A percentile compares a stretch with the other conserved stretches of the same genome.
Conservation (phyloP, 2,329 filamentous ascomycete species). For the Trichoderma breve region DNA sequence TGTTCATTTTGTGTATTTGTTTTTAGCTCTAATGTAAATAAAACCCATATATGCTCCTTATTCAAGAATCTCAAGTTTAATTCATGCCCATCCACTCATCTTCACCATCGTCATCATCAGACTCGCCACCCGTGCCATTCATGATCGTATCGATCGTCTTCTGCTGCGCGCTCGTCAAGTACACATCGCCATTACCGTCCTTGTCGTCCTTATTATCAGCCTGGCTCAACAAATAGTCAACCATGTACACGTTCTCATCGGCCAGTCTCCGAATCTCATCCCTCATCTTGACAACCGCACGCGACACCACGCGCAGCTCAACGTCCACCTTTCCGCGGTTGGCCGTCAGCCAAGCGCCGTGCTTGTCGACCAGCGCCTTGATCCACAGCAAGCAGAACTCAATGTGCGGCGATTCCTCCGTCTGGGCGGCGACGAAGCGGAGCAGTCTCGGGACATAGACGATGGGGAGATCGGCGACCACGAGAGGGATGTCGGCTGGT, state of each 20-base stretch:
- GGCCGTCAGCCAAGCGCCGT: slow-evolving; percentile 82
- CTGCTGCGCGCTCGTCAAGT: slow-evolving; percentile 19
- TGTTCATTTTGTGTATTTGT: background rate
- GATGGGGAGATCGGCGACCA: slow-evolving; percentile 74
- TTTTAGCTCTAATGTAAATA: slow-evolving; percentile 7
- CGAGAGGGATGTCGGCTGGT: slow-evolving; percentile 67
- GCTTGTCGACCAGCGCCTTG: slow-evolving; percentile 74
- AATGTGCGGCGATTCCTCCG: slow-evolving; percentile 86
- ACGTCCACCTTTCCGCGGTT: slow-evolving; percentile 76
- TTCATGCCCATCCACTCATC: slow-evolving; percentile 51
- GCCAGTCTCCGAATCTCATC: slow-evolving; percentile 79
- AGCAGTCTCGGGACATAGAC: slow-evolving; percentile 85
- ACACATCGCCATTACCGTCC: slow-evolving; percentile 12
- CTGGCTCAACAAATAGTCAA: slow-evolving; percentile 73
- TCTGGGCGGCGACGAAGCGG: slow-evolving; percentile 82
- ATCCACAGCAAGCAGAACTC: slow-evolving; percentile 96
- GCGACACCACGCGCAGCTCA: slow-evolving; percentile 78
- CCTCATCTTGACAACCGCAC: slow-evolving; percentile 76
- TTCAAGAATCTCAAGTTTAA: slow-evolving; percentile 30
- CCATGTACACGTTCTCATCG: slow-evolving; percentile 84
- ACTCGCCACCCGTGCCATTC: slow-evolving; percentile 37
- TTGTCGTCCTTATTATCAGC: slow-evolving; percentile 34
- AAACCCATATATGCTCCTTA: slow-evolving; percentile 9
- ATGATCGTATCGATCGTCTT: slow-evolving; percentile 32
- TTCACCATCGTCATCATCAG: slow-evolving; percentile 32